Evolutionary conservation across 108 stramenopile genomes (phyloP).

Genomic region (Pinguiococcus pyrenoidosus): DNA sequence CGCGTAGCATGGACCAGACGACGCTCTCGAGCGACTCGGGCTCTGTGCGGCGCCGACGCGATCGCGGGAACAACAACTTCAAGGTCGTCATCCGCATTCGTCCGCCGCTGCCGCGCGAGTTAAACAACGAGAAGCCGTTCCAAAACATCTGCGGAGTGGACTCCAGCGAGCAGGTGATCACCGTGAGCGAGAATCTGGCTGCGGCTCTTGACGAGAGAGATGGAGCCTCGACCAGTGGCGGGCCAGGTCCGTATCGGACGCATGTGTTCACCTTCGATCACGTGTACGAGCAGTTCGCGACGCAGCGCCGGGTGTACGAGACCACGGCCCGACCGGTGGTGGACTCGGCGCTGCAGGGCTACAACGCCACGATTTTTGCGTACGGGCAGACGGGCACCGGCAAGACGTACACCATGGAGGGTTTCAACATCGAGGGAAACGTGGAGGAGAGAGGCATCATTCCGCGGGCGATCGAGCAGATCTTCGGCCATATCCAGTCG

Average conservation of each 20-base stretch:
- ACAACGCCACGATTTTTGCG: constrained; percentile 89
- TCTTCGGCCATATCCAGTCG: constrained; percentile 42
- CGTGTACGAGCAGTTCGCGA: constrained; percentile 25
- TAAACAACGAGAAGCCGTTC: constrained; percentile 22
- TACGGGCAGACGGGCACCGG: constrained; percentile 80
- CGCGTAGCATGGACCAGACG: too few relatives aligned
- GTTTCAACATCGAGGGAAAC: constrained; percentile 22
- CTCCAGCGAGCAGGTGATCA: constrained; percentile 19
- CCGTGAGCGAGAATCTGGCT: constrained; percentile 25
- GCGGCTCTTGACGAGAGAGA: constrained; percentile 12
- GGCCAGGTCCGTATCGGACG: constrained; percentile 20
- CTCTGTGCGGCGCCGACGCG: too few relatives aligned
- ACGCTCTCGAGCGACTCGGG: too few relatives aligned
- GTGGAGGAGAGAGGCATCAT: constrained; percentile 44
- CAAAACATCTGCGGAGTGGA: constrained; percentile 28
- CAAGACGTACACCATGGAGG: constrained; percentile 60
- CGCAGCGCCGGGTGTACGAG: constrained; percentile 44
- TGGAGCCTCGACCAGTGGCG: neutral
- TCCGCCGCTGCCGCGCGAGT: constrained; percentile 33
- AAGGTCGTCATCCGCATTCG: constrained; percentile 34
- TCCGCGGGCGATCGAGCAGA: constrained; percentile 53
- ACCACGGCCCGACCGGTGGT: constrained; percentile 40
- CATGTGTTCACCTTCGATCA: constrained; percentile 45
- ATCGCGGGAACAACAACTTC: constrained; percentile 1
- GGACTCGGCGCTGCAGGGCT: constrained; percentile 50